phyloP scores from a whole-genome alignment of 2,329 filamentous ascomycete species.

The Pyricularia sp. region DNA sequence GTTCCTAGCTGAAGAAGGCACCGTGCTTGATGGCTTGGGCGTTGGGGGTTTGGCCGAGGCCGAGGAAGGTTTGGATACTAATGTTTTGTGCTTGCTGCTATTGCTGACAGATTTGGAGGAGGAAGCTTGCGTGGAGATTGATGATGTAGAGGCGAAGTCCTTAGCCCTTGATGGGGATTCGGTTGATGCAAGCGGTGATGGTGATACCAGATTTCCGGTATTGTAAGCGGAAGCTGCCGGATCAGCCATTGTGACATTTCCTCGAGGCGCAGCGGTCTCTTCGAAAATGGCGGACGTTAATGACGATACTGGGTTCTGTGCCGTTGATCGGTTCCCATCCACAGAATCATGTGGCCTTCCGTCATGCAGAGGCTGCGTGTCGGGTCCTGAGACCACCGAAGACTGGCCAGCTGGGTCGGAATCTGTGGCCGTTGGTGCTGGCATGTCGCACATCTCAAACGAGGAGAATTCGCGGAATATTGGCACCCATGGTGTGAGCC shows the following conservation, averaged over 20 bases:
- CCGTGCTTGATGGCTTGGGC: slow-evolving; percentile 13
- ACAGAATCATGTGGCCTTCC: neutral
- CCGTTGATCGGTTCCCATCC: neutral
- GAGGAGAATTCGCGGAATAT: slow-evolving; percentile 9
- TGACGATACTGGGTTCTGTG: neutral
- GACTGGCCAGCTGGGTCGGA: slow-evolving; percentile 7
- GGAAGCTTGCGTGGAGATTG: neutral
- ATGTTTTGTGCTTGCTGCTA: slow-evolving; percentile 3
- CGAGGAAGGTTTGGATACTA: slow-evolving; percentile 4
- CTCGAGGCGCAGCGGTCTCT: neutral
- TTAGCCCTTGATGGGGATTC: neutral
- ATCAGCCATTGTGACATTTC: slow-evolving; percentile 2
- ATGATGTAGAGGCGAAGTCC: neutral
- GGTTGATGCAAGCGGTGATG: neutral
- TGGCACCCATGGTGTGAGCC: slow-evolving; percentile 17
- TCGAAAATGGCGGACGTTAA: neutral
- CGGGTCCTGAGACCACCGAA: slow-evolving; percentile 11
- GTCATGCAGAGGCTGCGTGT: neutral
- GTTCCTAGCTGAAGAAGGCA: slow-evolving; percentile 11
- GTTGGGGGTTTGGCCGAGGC: slow-evolving; percentile 14
- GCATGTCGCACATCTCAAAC: slow-evolving; percentile 15
- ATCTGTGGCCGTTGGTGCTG: slow-evolving; percentile 14
- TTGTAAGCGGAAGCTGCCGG: slow-evolving; percentile 1
- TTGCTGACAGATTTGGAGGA: slow-evolving; percentile 4
- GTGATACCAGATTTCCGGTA: neutral